Evolutionary conservation across 495 filamentous ascomycete genomes (phyloP).

Genomic region (Tuber magnatum): DNA sequence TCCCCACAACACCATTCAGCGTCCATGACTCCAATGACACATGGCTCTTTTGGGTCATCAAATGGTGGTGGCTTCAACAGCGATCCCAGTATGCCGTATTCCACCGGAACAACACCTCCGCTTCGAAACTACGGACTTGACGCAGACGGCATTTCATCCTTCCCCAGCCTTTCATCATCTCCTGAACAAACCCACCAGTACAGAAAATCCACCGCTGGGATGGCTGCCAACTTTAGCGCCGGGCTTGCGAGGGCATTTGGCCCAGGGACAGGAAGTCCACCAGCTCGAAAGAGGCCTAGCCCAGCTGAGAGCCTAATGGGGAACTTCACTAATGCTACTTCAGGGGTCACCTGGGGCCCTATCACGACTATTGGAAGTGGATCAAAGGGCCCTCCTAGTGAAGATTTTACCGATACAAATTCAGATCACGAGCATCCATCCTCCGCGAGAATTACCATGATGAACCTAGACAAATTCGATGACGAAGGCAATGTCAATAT

Average conservation of each 20-base stretch:
- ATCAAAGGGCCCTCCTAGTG: constrained; percentile 46
- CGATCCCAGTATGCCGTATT: constrained; percentile 48
- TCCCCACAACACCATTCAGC: constrained; percentile 42
- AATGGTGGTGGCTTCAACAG: constrained; percentile 53
- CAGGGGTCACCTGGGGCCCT: constrained; percentile 58
- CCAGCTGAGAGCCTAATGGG: constrained; percentile 61
- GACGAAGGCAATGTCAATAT: constrained; percentile 62
- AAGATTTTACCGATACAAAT: constrained; percentile 43
- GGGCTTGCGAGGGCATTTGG: constrained; percentile 24
- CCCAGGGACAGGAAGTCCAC: constrained; percentile 53
- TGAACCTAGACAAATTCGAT: constrained; percentile 71
- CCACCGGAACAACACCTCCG: constrained; percentile 41
- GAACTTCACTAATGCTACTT: constrained; percentile 50
- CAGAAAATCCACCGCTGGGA: constrained; percentile 25
- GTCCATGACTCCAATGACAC: constrained; percentile 53
- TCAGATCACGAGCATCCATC: constrained; percentile 43
- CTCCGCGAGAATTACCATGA: constrained; percentile 57
- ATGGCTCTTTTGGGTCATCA: constrained; percentile 51
- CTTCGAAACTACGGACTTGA: constrained; percentile 54
- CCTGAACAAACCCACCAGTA: constrained; percentile 34
- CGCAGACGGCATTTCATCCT: constrained; percentile 56
- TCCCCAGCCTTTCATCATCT: constrained; percentile 35
- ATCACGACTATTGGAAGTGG: constrained; percentile 52
- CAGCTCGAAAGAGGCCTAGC: constrained; percentile 57
- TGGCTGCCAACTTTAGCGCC: constrained; percentile 15